Evolutionary conservation across 345 rosid genomes (phyloP).

Genomic region (Moricandia arvensis): DNA sequence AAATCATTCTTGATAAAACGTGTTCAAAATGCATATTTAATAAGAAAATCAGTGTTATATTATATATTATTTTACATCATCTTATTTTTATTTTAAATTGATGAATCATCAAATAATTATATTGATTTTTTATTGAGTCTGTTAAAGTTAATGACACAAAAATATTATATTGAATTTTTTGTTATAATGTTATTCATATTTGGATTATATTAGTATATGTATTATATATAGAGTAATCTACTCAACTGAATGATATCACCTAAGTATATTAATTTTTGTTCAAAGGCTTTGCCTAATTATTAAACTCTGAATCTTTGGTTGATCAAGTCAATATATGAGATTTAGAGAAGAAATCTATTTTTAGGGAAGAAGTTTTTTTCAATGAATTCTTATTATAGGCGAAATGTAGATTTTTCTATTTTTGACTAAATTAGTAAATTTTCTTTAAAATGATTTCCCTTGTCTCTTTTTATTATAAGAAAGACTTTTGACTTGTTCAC

Average conservation of each 20-base stretch:
- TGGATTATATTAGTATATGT: neutral
- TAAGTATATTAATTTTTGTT: neutral
- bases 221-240: neutral
- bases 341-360: slow-evolving; percentile 11
- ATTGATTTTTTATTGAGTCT: neutral
- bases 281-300: slow-evolving; percentile 18
- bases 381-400: neutral
- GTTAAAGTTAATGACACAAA: too few relatives aligned
- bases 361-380: slow-evolving; percentile 20
- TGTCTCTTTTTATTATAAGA: slow-evolving; percentile 20
- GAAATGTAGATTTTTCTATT: neutral
- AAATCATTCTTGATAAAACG: neutral
- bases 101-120: neutral
- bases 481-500: slow-evolving; percentile 36
- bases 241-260: slow-evolving; percentile 1
- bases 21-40: neutral
- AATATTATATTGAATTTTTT: too few relatives aligned
- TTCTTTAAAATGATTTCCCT: neutral
- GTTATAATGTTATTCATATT: neutral
- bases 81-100: neutral
- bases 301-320: slow-evolving; percentile 27
- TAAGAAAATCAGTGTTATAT: neutral
- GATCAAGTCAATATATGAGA: slow-evolving; percentile 33
- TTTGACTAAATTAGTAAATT: slow-evolving; percentile 29
- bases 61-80: neutral